Conservation (phyloP, 192 early-diverging fungal species). For the Jimgerdemannia lactiflua region DNA sequence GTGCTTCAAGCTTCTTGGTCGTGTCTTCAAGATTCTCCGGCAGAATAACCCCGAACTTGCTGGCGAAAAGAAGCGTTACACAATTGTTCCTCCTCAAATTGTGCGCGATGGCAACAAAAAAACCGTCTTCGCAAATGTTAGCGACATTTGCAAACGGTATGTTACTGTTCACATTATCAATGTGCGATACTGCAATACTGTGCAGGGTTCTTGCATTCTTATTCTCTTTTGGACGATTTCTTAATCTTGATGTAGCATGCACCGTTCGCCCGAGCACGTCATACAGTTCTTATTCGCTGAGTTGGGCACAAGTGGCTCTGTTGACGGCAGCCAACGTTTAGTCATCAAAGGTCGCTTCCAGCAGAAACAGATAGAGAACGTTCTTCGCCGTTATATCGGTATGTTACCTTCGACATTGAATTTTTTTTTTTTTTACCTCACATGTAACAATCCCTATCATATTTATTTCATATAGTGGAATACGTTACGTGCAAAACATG, state of each 20-base stretch:
- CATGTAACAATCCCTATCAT: background rate
- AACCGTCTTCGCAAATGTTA: conserved; percentile 93
- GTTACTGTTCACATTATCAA: conserved; percentile 7
- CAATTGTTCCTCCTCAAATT: conserved; percentile 90
- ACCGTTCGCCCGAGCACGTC: conserved; percentile 93
- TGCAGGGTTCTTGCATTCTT: background rate
- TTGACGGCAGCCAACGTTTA: conserved; percentile 87
- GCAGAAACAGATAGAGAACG: conserved; percentile 98
- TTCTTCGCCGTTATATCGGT: conserved; percentile 95
- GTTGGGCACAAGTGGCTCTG: conserved; percentile 96
- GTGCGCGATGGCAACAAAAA: conserved; percentile 94
- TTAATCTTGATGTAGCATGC: conserved; percentile 61
- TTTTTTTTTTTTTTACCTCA: conserved; percentile 4
- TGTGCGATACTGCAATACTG: background rate
- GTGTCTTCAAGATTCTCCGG: conserved; percentile 88
- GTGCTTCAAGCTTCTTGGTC: conserved; percentile 64
- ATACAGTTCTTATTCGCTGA: conserved; percentile 98
- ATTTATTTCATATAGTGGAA: conserved; percentile 55
- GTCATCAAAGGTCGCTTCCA: conserved; percentile 98
- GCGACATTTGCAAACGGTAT: conserved; percentile 88
- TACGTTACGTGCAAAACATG: conserved; percentile 99
- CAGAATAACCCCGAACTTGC: conserved; percentile 93
- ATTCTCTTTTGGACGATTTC: conserved; percentile 1
- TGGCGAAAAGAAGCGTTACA: conserved; percentile 93
- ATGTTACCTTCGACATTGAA: conserved; percentile 12